Evolutionary conservation across 768 basidiomycete species (phyloP), one percentile per base, ranked within the genome.

Genomic region (Coprinopsis sp.): DNA sequence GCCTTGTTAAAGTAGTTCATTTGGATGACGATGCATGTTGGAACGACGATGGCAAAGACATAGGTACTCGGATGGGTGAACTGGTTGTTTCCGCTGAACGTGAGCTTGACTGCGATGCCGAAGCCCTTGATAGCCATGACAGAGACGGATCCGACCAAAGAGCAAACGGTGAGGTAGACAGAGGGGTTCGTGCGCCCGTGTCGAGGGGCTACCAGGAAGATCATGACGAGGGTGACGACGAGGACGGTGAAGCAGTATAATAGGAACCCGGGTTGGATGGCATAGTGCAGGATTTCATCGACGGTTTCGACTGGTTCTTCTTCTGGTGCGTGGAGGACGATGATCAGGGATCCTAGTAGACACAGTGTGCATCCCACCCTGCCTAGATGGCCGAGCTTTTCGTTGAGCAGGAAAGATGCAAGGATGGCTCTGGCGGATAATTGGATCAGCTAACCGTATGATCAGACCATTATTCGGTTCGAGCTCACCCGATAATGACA

Each of bases 1-100:
- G 94, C 95, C 63, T 97, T 97, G 76, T 98, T 99, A 74, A 96
- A 94, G 70, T 92, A 94, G 65, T 90, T 88, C 88, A 94, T 91
- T 66, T 92, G 91, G 19, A 91, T 79, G 51, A 95, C 64, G 60
- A 99, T 98, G 63, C 91, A 97, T 1, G 79, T 66, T 1, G 74
- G 76, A 2, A 92, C 86, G 27, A 90, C 80, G 40, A 91, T 73
- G 29, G 82, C 92, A 57, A 98, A 95, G 21, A 98, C 81, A 64
- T 97, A 99, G n/a, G 96, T 99, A 62, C 90, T 92, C 29, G 87
- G 83, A 60, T 93, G 90, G 1, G 85, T 80, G 60, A 99, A 88
- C 65, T 99, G 96, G 65, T 98, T 99, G 61, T 90, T 89, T 37
- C 95, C 94, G 8, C 80, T 77, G 48, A 97, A 69, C 0, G 93